Conservation (phyloP, 192 early-diverging fungal species). For the Rhizophagus clarus region DNA sequence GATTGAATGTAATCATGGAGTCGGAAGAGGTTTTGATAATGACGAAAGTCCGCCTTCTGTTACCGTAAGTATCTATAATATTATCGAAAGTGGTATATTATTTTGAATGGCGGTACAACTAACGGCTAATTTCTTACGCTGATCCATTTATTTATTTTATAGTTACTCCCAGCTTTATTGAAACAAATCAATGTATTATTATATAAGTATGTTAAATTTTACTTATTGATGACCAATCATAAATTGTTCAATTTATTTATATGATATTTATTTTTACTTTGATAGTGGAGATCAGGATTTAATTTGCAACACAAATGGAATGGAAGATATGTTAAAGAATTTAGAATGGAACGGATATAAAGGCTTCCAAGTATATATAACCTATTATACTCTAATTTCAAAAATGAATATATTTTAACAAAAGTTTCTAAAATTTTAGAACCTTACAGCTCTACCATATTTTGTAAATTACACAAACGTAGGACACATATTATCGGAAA, state of each 20-base stretch:
- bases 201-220: conserved; percentile 54
- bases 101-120: no score
- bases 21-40: conserved; percentile 42
- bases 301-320: conserved; percentile 80
- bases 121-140: no score
- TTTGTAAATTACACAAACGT: conserved; percentile 42
- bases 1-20: conserved; percentile 64
- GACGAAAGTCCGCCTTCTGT: conserved; percentile 62
- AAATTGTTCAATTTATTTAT: background rate
- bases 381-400: background rate
- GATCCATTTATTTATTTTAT: background rate
- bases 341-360: conserved; percentile 64
- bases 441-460: conserved; percentile 42
- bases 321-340: conserved; percentile 63
- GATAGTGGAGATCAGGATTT: conserved; percentile 76
- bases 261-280: conserved; percentile 1
- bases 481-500: conserved; percentile 47
- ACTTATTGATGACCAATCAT: background rate
- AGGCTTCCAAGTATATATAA: conserved; percentile 58
- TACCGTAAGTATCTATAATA: conserved; percentile 44
- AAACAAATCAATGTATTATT: conserved; percentile 57
- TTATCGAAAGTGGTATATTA: background rate
- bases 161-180: conserved; percentile 69
- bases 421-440: background rate
- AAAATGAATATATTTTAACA: background rate